Evolutionary conservation across 2,329 filamentous ascomycete species (phyloP), one percentile per base, ranked within the genome.

Genomic region (Trichoderma guizhouense): DNA sequence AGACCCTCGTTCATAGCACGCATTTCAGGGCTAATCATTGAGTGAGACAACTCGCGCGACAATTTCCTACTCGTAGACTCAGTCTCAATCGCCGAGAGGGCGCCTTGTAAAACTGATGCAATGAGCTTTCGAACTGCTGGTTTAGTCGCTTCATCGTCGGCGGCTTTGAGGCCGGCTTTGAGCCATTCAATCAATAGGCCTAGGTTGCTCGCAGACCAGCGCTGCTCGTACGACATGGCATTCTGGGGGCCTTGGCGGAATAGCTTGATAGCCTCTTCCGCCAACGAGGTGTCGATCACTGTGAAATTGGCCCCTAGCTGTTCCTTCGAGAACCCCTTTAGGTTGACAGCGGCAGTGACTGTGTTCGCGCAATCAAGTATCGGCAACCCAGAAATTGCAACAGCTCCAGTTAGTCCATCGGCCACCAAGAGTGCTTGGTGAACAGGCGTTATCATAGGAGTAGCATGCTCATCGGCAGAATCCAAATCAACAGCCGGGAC

Each of bases 401-500:
- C 85, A 1, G 92, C 89, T 8, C 92, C 93, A 68, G 88, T 83
- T 3, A 97, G 82, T 0, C 93, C 94, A 63, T 93, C 87, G 0
- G 90, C 90, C 9, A 97, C 87, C 11, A 98, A 77, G 18, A 98
- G 82, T 1, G 91, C 89, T 78, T 91, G 93, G 79, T 98, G 95
- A 1, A 98, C 94, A 0, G 95, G 95, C 58, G 93, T 94, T 7
- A 90, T 89, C 55, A 96, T 86, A 18, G 90, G 87, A 14, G 90
- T 90, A 71, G 89, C 87, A 73, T 89, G 86, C 9, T 90, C 90
- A 18, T 88, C 89, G 73, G 86, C 86, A 15, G 91, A 90, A 7
- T 88, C 89, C 55, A 93, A 92, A 24, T 93, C 90, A 39, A 97
- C 87, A 0, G 86, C 86, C 3, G 94, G 94, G 21, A 93, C 91